Evolutionary conservation across 1,284 basidiomycete species (phyloP).

Genomic region (Marasmius oreades): DNA sequence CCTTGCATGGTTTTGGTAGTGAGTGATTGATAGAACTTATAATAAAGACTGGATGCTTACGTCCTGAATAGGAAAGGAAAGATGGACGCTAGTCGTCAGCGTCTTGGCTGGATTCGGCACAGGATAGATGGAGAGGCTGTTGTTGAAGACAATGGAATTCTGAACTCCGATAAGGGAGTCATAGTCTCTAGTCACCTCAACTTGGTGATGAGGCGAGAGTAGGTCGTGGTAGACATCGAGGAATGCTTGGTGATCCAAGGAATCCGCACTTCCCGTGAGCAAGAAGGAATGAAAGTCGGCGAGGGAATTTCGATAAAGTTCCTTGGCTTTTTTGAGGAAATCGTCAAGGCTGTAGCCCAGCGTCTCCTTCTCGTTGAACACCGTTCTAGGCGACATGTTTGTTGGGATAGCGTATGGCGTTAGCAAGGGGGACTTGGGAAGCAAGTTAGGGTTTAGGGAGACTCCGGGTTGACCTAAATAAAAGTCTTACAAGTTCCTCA

Average conservation of each 20-base stretch:
- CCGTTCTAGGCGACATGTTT: too few species aligned
- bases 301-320: background rate
- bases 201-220: background rate
- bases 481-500: too few species aligned
- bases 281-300: background rate
- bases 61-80: background rate
- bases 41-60: background rate
- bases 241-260: background rate
- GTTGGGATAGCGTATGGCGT: background rate
- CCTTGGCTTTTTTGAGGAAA: background rate
- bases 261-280: background rate
- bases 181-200: slow-evolving; percentile 10
- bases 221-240: background rate
- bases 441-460: too few species aligned
- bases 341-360: background rate
- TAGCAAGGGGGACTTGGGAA: background rate
- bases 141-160: slow-evolving; percentile 7
- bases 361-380: background rate
- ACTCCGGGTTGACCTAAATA: too few species aligned
- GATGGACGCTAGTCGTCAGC: slow-evolving; percentile 8
- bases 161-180: slow-evolving; percentile 17
- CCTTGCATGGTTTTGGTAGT: slow-evolving; percentile 5
- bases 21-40: background rate
- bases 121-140: slow-evolving; percentile 7
- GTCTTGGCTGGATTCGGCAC: slow-evolving; percentile 4